Conservation (phyloP, 805 yeast genomes). For the Candida silvicultrix region DNA sequence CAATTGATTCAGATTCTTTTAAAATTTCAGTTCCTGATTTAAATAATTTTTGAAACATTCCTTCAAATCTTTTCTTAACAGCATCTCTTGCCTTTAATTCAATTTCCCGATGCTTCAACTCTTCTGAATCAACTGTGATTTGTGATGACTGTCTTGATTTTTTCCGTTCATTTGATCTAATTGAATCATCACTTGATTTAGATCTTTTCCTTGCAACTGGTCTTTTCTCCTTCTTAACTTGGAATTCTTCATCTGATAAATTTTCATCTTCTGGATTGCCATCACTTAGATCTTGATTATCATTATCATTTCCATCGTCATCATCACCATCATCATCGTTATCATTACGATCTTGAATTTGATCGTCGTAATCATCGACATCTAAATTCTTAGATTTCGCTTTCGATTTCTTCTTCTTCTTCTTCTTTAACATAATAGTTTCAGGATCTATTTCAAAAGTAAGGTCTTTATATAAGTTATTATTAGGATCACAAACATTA, state of each 20-base stretch:
- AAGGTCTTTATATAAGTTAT: constrained; percentile 25
- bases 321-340: constrained; percentile 11
- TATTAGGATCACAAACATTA: constrained; percentile 42
- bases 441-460: constrained; percentile 25
- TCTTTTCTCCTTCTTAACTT: background rate
- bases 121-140: constrained; percentile 1
- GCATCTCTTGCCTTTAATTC: constrained; percentile 25
- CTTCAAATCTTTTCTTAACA: constrained; percentile 41
- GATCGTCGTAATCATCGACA: constrained; percentile 11
- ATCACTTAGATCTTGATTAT: constrained; percentile 8
- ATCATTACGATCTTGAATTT: constrained; percentile 2
- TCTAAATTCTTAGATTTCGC: constrained; percentile 5
- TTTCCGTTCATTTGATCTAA: background rate
- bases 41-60: constrained; percentile 43
- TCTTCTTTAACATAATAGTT: constrained; percentile 16
- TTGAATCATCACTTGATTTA: background rate
- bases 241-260: constrained; percentile 13
- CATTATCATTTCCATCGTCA: constrained; percentile 9
- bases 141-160: constrained; percentile 3
- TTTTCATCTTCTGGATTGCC: constrained; percentile 12
- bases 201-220: too few relatives aligned
- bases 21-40: constrained; percentile 20
- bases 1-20: constrained; percentile 24
- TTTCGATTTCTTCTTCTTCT: background rate
- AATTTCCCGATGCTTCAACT: constrained; percentile 4